A percentile compares a stretch with the other conserved stretches of the same genome.
Conservation (phyloP, 2,329 filamentous ascomycete genomes). For the Harringtonia aguacate region DNA sequence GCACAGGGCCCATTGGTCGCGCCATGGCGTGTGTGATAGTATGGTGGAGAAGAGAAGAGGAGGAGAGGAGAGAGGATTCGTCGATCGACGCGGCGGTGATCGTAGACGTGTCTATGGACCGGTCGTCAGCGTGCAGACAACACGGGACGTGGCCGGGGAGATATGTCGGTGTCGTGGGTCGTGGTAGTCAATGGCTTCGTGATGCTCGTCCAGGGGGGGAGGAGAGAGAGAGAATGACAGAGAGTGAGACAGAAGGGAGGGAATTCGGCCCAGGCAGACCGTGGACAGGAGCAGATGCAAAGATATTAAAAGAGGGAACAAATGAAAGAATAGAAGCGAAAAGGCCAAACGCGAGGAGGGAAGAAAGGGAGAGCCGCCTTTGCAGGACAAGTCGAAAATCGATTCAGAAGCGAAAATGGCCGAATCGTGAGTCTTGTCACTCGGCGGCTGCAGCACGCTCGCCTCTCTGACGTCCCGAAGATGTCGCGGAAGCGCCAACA, state of each 20-base stretch:
- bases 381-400: background rate
- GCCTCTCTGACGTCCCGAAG: too few species aligned
- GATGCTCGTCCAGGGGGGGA: background rate
- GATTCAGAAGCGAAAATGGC: background rate
- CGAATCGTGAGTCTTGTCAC: too few species aligned
- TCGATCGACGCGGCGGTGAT: too few species aligned
- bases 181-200: background rate
- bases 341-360: background rate
- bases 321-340: background rate
- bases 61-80: too few species aligned
- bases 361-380: background rate
- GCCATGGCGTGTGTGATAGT: conserved; percentile 29
- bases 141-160: background rate
- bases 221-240: background rate
- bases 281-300: too few species aligned
- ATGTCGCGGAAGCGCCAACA: background rate
- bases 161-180: background rate
- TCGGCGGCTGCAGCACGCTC: too few species aligned
- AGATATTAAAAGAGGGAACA: background rate
- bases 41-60: background rate
- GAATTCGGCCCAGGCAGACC: too few species aligned
- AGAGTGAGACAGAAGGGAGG: background rate
- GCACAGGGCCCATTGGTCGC: conserved; percentile 51
- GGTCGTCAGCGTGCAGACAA: too few species aligned
- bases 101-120: background rate